Percentiles rank a stretch among this genome's conserved stretches.
Conservation (phyloP, 768 basidiomycete genomes). For the Phylloporus arenicola region DNA sequence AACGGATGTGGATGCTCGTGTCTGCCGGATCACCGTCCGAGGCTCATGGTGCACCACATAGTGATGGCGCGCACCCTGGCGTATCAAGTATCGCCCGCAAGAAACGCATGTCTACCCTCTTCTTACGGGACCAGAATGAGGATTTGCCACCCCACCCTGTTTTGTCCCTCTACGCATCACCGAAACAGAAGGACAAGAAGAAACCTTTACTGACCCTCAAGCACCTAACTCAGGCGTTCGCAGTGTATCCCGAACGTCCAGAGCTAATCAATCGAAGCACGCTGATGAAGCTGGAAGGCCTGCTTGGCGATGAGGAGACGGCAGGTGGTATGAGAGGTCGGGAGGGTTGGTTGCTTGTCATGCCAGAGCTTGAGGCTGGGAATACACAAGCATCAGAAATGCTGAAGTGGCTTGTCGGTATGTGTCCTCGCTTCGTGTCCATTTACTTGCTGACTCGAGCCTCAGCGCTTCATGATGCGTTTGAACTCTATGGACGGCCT, state of each 20-base stretch:
- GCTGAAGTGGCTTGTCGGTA: constrained; percentile 87
- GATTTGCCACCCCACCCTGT: constrained; percentile 34
- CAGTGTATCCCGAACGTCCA: constrained; percentile 94
- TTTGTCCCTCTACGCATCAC: constrained; percentile 56
- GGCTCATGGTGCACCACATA: constrained; percentile 18
- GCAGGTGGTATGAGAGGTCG: constrained; percentile 59
- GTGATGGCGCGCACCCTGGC: constrained; percentile 24
- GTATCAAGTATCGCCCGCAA: constrained; percentile 28
- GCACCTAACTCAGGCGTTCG: constrained; percentile 78
- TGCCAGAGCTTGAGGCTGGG: constrained; percentile 76
- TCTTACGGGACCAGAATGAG: constrained; percentile 45
- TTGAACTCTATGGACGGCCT: constrained; percentile 85
- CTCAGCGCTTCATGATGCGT: constrained; percentile 78
- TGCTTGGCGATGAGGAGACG: constrained; percentile 71
- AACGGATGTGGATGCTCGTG: constrained; percentile 81
- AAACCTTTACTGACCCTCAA: constrained; percentile 64
- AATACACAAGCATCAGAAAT: constrained; percentile 70
- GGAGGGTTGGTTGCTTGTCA: constrained; percentile 84
- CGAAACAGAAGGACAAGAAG: constrained; percentile 71
- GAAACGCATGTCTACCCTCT: constrained; percentile 59
- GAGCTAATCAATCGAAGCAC: constrained; percentile 86
- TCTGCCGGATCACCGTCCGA: constrained; percentile 39
- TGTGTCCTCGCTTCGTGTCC: constrained; percentile 22
- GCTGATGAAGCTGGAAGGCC: constrained; percentile 87
- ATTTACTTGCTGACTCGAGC: constrained; percentile 8